phyloP scores from a whole-genome alignment of 495 filamentous ascomycete genomes.

The Daldinia concentrica region DNA sequence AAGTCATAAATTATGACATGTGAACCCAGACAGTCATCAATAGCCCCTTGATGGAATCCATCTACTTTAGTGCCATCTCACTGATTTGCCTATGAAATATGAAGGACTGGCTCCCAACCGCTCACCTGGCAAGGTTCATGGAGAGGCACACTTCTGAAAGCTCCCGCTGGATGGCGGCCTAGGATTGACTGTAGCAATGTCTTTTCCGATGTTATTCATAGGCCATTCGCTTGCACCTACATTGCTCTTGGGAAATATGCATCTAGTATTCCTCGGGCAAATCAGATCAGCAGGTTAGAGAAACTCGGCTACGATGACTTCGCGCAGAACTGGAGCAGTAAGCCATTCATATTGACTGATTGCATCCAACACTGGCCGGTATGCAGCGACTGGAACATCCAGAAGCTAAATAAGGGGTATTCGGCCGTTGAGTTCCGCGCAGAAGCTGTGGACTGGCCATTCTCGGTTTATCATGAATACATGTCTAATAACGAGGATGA shows the following conservation, averaged over 20 bases:
- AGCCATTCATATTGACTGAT: constrained; percentile 87
- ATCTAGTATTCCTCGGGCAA: constrained; percentile 73
- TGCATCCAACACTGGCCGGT: constrained; percentile 88
- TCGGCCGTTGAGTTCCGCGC: constrained; percentile 78
- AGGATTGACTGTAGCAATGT: constrained; percentile 76
- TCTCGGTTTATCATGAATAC: constrained; percentile 82
- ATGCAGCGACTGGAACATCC: constrained; percentile 76
- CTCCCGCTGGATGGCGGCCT: constrained; percentile 60
- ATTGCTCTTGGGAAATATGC: constrained; percentile 71
- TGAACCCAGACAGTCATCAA: constrained; percentile 13
- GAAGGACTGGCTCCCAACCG: constrained; percentile 40
- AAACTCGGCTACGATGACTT: constrained; percentile 80
- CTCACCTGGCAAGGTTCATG: constrained; percentile 86
- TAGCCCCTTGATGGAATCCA: constrained; percentile 1
- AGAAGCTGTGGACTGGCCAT: constrained; percentile 92
- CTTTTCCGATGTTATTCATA: constrained; percentile 91
- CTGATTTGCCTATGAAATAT: constrained; percentile 35
- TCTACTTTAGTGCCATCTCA: constrained; percentile 37
- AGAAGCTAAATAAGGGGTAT: constrained; percentile 70
- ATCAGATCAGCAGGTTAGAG: constrained; percentile 74
- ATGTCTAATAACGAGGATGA: constrained; percentile 86
- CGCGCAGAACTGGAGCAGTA: constrained; percentile 75
- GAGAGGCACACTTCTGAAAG: constrained; percentile 78
- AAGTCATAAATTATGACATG: constrained; percentile 56
- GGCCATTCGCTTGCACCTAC: constrained; percentile 90